phyloP scores from a whole-genome alignment of 768 basidiomycete genomes.

The Lactifluus rugatus region DNA sequence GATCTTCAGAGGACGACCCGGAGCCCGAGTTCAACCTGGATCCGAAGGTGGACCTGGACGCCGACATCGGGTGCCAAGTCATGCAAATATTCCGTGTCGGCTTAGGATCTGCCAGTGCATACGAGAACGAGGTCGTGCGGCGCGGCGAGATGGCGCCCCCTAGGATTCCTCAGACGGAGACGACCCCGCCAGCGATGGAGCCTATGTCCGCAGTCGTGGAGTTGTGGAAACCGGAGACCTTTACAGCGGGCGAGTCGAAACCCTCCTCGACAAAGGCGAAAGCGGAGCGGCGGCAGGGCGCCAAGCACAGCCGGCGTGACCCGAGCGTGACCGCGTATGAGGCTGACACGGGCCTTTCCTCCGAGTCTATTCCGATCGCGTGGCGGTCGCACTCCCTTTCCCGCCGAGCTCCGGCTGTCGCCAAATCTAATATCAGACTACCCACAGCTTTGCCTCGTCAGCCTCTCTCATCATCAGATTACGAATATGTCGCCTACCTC shows the following conservation, averaged over 20 bases:
- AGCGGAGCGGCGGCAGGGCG: no score
- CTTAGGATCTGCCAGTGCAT: neutral
- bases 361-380: neutral
- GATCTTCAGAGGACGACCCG: no score
- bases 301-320: neutral
- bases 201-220: slow-evolving; percentile 6
- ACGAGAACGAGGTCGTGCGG: neutral
- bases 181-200: neutral
- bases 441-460: neutral
- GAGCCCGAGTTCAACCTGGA: neutral
- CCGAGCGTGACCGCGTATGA: neutral
- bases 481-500: slow-evolving; percentile 4
- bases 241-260: neutral
- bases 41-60: neutral
- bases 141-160: neutral
- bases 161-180: neutral
- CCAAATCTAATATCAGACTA: neutral
- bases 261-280: no score
- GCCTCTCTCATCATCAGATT: slow-evolving; percentile 8
- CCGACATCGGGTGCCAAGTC: neutral
- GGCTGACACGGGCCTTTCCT: no score
- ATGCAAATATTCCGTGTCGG: neutral
- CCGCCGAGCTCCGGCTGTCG: no score
- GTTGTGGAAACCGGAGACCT: neutral
- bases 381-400: neutral